Base-by-base conservation (phyloP, 208 protist genomes). In the Trypanosoma platydactyli region DNA sequence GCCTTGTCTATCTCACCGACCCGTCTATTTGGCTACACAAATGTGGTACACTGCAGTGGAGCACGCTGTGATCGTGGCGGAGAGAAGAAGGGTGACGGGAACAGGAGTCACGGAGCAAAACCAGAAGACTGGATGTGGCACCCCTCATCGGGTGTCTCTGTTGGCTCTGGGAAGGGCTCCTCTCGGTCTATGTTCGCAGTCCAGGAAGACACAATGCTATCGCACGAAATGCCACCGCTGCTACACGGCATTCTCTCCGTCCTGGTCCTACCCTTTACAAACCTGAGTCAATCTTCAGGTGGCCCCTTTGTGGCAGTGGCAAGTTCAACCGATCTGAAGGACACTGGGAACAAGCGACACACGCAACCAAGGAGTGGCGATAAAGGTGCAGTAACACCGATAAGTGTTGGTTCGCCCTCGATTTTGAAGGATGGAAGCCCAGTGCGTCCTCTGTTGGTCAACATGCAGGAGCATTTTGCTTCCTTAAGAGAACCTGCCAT, bases 401-500 rank as follows among this genome's bases (percentile, higher is more conserved):
- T 9, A 38, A 11, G 33, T 46, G 54, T 3, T 58, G 29, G 52
- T 41, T 1, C 13, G 13, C 5, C 35, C 5, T 11, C 35, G 27
- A 4, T 20, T 5, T 20, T 35, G 22, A 60, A 46, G 35, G 54
- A 60, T 18, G 20, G n/a, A 44, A 62, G 9, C n/a, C 5, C 40
- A 51, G 57, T 13, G 24, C 20, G 29, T 2, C 25, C 45, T 15
- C 7, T 15, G 27, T 12, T 40, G 15, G 16, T 53, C 3, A 59
- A 59, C 22, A 59, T 59, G 51, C 27, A 68, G 11, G 20, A 68
- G 49, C 62, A 68, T 33, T 65, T 56, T 55, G 59, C 45, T 4
- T 53, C 48, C 3, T 27, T 65, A 4, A 42, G 41, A 46, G 29
- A 51, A n/a, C 11, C n/a, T 30, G 13, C 51, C 33, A 16, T 51